Percentiles rank a stretch among this genome's conserved stretches.
phyloP scores from a whole-genome alignment of 1,284 basidiomycete species.

The Grifola frondosa region DNA sequence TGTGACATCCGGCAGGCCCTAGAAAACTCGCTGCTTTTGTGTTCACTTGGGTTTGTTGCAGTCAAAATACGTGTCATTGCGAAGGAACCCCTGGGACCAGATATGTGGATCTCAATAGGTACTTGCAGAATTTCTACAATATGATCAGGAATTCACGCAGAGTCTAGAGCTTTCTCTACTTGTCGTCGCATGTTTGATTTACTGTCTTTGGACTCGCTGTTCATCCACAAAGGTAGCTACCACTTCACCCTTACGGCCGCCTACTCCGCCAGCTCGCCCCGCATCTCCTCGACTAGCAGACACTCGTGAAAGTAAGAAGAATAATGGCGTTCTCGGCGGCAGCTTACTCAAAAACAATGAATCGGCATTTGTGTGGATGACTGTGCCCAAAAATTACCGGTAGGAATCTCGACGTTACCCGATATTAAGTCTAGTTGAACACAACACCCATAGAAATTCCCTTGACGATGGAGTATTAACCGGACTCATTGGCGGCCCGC shows the following conservation, averaged over 20 bases:
- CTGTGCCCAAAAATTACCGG: constrained; percentile 86
- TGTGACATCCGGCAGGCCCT: constrained; percentile 58
- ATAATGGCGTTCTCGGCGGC: constrained; percentile 24
- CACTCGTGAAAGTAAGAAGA: constrained; percentile 43
- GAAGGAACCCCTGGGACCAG: constrained; percentile 21
- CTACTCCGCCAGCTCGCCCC: constrained; percentile 31
- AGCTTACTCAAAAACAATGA: constrained; percentile 45
- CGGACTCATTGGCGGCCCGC: constrained; percentile 74
- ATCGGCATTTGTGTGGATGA: constrained; percentile 80
- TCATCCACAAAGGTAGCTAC: constrained; percentile 34
- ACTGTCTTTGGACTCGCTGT: constrained; percentile 64
- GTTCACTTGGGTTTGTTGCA: constrained; percentile 49
- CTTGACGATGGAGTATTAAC: constrained; percentile 83
- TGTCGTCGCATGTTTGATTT: constrained; percentile 55
- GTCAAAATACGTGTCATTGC: constrained; percentile 30
- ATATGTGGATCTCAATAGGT: constrained; percentile 49
- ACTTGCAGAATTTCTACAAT: constrained; percentile 1
- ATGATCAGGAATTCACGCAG: constrained; percentile 19
- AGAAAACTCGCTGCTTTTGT: constrained; percentile 54
- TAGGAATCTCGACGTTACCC: constrained; percentile 24
- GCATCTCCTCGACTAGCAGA: constrained; percentile 46
- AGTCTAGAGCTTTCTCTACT: constrained; percentile 59
- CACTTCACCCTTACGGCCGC: constrained; percentile 25
- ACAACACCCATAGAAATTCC: constrained; percentile 54
- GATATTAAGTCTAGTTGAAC: background rate